These are phyloP conservation scores for Parafenestella ontariensis DNA, from an alignment of 2,329 filamentous ascomycete species.

Conservation along the genomic window DNA sequence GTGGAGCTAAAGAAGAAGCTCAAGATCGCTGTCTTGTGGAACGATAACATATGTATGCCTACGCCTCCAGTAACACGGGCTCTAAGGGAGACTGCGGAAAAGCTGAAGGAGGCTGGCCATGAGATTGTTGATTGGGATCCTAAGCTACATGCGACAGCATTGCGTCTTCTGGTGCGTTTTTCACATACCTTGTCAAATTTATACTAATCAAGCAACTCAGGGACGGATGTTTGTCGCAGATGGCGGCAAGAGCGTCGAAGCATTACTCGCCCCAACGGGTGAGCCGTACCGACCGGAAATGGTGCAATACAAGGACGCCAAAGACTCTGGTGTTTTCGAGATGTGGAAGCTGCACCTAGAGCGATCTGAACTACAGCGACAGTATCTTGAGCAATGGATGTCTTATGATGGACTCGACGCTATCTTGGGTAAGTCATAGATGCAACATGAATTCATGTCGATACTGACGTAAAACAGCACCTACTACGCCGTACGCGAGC, in stretches of 20 bases:
- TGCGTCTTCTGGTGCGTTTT: slow-evolving; percentile 55
- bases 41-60: slow-evolving; percentile 59
- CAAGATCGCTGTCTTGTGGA: slow-evolving; percentile 64
- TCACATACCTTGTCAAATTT: slow-evolving; percentile 11
- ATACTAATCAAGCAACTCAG: slow-evolving; percentile 12
- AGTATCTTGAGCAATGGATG: slow-evolving; percentile 56
- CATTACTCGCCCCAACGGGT: slow-evolving; percentile 49
- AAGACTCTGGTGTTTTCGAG: slow-evolving; percentile 53
- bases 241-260: slow-evolving; percentile 57
- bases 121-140: slow-evolving; percentile 65
- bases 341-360: slow-evolving; percentile 60
- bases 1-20: slow-evolving; percentile 57
- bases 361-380: slow-evolving; percentile 52
- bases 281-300: slow-evolving; percentile 61
- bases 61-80: slow-evolving; percentile 63
- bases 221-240: slow-evolving; percentile 58
- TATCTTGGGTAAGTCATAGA: slow-evolving; percentile 46
- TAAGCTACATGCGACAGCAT: slow-evolving; percentile 59
- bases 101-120: slow-evolving; percentile 59
- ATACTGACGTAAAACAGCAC: slow-evolving; percentile 34
- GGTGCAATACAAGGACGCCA: slow-evolving; percentile 52
- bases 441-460: not conserved
- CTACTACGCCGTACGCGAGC: slow-evolving; percentile 55
- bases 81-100: slow-evolving; percentile 61
- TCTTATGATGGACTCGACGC: slow-evolving; percentile 52